Base-by-base conservation (phyloP, 2,329 filamentous ascomycete species). In the Penicillium sp. region DNA sequence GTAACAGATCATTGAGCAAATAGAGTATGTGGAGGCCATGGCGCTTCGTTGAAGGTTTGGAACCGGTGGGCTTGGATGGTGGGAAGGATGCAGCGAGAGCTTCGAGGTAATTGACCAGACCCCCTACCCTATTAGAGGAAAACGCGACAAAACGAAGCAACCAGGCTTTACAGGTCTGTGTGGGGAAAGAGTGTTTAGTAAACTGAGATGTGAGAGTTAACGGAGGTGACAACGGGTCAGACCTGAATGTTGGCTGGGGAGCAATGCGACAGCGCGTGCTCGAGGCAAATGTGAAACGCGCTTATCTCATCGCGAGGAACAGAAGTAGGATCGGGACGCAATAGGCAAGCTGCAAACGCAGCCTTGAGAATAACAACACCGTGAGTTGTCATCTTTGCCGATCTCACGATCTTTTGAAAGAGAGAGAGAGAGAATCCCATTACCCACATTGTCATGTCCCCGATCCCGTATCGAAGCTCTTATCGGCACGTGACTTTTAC, bases 171-270 rank as follows among this genome's bases (percentile, higher is more conserved):
- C 87, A 90, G 76, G 81, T 86, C 89, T 95, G 53, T 61, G 49
- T 57, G 55, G 44, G 12, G 4, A 10, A 22, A 51, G 38, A 50
- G 37, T 53, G 53, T 69, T 71, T 71, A 71, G 69, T 65, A 67
- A 56, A 13, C 54, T 53, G 55, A 51, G 53, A 58, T 40, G 55
- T 56, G 62, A 56, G 31, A 45, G 42, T 34, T 28, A 43, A 40
- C 37, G 51, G 37, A 54, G 52, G 15, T 40, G 56, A 63, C 63
- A 66, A 66, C 64, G 60, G 62, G 63, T 73, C 84, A 88, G 87
- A 93, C 87, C 87, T 93, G 87, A 77, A 93, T 84, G 75, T 91
- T 89, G 75, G 76, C 72, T 64, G 82, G 78, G 64, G 86, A 87
- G 79, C 87, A 91, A 74, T 82, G 79, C 71, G 77, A 72, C 64